Evolutionary conservation across 2,329 filamentous ascomycete species (phyloP).

Genomic region (Cladosporium sp.): DNA sequence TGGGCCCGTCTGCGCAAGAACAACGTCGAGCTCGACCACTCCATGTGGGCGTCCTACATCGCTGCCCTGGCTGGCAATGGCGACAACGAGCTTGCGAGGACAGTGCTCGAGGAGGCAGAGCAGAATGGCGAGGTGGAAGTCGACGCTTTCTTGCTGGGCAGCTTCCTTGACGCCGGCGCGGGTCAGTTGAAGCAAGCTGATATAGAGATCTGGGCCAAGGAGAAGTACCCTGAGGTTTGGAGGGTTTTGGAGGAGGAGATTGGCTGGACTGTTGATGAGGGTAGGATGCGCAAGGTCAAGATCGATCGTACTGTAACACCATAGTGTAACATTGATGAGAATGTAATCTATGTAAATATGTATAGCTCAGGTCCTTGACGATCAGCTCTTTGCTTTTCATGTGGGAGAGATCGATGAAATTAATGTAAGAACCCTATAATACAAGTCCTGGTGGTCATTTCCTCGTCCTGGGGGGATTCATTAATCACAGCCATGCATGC

Average conservation of each 20-base stretch:
- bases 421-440: background rate
- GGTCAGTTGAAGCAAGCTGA: conserved; percentile 60
- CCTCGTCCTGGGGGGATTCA: too few relatives aligned
- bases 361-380: background rate
- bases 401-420: background rate
- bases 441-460: background rate
- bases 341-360: conserved; percentile 5
- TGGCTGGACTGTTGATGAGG: conserved; percentile 38
- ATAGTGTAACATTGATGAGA: background rate
- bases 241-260: conserved; percentile 58
- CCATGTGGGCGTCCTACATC: conserved; percentile 75
- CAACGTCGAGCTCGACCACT: conserved; percentile 74
- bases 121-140: conserved; percentile 66
- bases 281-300: conserved; percentile 28
- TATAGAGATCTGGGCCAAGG: conserved; percentile 73
- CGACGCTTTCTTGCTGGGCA: conserved; percentile 74
- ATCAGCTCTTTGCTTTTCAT: background rate
- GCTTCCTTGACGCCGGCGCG: conserved; percentile 74
- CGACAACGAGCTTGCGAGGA: conserved; percentile 67
- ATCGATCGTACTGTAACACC: conserved; percentile 28
- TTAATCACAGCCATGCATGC: too few relatives aligned
- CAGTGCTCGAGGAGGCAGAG: conserved; percentile 67
- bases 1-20: conserved; percentile 72
- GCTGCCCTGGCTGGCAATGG: conserved; percentile 74
- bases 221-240: conserved; percentile 71